Conservation (phyloP, 129 eudicot species). For the Saussurea involucrata region DNA sequence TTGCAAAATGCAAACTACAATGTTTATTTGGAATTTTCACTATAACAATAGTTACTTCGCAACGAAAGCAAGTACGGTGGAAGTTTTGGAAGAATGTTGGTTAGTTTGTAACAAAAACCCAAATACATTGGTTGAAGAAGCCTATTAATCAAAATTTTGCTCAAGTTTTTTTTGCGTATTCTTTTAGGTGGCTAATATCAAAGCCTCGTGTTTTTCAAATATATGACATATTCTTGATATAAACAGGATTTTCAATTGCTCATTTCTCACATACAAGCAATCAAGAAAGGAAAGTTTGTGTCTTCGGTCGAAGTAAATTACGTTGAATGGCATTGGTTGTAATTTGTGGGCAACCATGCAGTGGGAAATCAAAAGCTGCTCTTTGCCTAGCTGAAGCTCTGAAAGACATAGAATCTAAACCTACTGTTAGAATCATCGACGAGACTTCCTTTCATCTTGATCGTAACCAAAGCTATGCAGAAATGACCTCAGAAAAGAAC, state of each 20-base stretch:
- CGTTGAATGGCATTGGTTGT: constrained; percentile 83
- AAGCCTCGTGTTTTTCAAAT: background rate
- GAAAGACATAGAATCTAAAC: constrained; percentile 54
- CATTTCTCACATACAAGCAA: background rate
- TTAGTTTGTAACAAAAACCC: background rate
- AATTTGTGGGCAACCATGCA: constrained; percentile 94
- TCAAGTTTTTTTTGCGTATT: background rate
- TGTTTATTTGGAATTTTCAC: background rate
- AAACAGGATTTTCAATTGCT: constrained; percentile 10
- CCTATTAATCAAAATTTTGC: background rate
- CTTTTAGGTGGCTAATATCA: background rate
- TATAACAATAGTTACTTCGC: background rate
- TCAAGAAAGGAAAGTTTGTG: background rate
- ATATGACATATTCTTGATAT: background rate
- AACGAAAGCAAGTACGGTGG: background rate
- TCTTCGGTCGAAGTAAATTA: background rate
- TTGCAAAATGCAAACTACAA: background rate
- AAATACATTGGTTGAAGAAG: background rate
- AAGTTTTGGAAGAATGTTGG: background rate
- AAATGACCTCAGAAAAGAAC: constrained; percentile 88
- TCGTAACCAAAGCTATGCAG: constrained; percentile 83
- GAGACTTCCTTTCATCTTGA: constrained; percentile 82
- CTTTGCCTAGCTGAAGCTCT: constrained; percentile 72
- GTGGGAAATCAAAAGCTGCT: constrained; percentile 93
- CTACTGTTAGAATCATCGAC: constrained; percentile 54